These are phyloP conservation scores for Lipomyces sp. DNA, from an alignment of 805 yeast species.

Conservation along the genomic window DNA sequence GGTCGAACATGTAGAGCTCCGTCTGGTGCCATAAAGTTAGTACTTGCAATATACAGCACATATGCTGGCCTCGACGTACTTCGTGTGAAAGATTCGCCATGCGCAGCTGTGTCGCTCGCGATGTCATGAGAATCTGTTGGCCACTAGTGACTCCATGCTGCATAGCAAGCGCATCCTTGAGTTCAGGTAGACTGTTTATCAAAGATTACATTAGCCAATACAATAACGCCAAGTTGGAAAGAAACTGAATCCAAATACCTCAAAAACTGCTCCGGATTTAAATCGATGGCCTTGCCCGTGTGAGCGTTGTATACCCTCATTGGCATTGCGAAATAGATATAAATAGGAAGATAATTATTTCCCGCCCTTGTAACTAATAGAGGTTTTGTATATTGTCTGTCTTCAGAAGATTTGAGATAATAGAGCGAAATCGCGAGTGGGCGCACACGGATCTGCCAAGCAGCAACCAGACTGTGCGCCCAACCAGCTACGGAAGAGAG, in stretches of 20 bases:
- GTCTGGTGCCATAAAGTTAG: conserved; percentile 15
- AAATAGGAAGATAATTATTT: neutral
- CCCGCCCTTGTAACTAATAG: neutral
- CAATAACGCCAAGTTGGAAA: neutral
- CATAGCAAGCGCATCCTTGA: conserved; percentile 28
- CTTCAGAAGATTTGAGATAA: neutral
- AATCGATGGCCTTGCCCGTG: conserved; percentile 27
- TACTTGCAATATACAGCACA: neutral
- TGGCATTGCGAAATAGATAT: conserved; percentile 15
- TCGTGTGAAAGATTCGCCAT: conserved; percentile 30
- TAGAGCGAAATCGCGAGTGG: neutral
- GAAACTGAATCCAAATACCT: conserved; percentile 13
- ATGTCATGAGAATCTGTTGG: conserved; percentile 36
- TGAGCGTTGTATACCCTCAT: conserved; percentile 35
- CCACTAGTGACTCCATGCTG: conserved; percentile 22
- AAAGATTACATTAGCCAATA: neutral
- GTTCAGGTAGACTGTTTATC: conserved; percentile 25
- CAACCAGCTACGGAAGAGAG: conserved; percentile 19
- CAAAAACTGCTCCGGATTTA: conserved; percentile 26
- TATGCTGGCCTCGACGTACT: conserved; percentile 14
- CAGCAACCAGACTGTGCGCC: conserved; percentile 26
- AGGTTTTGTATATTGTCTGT: neutral
- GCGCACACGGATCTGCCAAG: neutral
- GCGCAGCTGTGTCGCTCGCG: conserved; percentile 35
- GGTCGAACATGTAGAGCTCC: conserved; percentile 33